Evolutionary conservation across 2,329 filamentous ascomycete genomes (phyloP), one percentile per base, ranked within the genome.

Genomic region (Trichocomaceae sp.): DNA sequence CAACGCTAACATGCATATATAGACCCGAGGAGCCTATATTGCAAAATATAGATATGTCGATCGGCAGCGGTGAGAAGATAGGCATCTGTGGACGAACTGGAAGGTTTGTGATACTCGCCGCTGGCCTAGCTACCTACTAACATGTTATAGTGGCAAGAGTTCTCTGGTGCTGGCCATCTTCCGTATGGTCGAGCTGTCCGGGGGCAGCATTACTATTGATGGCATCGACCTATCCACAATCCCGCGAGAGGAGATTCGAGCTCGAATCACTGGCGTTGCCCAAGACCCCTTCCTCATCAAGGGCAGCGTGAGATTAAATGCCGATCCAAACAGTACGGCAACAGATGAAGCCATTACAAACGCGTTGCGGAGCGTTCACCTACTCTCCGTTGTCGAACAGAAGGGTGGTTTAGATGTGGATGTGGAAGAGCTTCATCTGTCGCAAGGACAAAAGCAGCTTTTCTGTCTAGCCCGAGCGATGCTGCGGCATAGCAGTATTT

Each of bases 401-500:
- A 70, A 72, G 52, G 74, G 73, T 5, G 68, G 64, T 8, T 60
- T 77, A 2, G 68, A 72, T 57, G 65, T 67, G 2, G 66, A 71
- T 1, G 74, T 85, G 58, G 71, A 73, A n/a, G 68, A 75, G 1
- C 72, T 79, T 6, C 70, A 74, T 50, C 70, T 84, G 5, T 79
- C 76, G 5, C 76, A 79, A 33, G 84, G 84, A 0, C 83, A 87
- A 64, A 77, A 77, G 45, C 84, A 87, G 61, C 73, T 87, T 0
- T 84, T 87, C 60, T 83, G 78, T 58, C 74, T 87, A 1, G 83
- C 80, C 0, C 69, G 83, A 0, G 83, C 82, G 0, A 73, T 86
- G 17, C 65, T 86, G 7, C 69, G 77, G 8, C 64, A 67, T 8
- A 69, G 71, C 49, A 72, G 69, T 22, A 69, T 77, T 52, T 64